phyloP scores from a whole-genome alignment of 148 eudicot species.

The Spergularia marina region DNA sequence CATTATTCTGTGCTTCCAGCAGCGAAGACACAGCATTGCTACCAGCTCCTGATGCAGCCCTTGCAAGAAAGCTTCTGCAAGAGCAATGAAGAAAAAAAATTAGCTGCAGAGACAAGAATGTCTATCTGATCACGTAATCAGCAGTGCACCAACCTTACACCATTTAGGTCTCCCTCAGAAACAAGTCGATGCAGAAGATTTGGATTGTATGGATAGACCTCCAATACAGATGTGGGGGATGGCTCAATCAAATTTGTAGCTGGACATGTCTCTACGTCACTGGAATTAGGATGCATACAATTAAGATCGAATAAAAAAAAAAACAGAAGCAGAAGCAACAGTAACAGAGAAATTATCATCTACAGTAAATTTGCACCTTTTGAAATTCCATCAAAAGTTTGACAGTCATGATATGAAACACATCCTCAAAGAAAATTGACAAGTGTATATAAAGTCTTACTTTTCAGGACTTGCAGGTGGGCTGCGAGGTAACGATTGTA shows the following conservation, averaged over 20 bases:
- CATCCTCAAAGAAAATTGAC: too few relatives aligned
- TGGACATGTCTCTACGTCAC: slow-evolving; percentile 47
- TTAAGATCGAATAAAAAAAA: background rate
- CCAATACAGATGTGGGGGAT: slow-evolving; percentile 46
- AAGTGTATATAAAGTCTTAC: slow-evolving; percentile 36
- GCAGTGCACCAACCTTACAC: slow-evolving; percentile 63
- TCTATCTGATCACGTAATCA: slow-evolving; percentile 4
- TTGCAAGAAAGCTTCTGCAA: slow-evolving; percentile 67
- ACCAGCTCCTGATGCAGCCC: slow-evolving; percentile 55
- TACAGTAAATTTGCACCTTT: background rate
- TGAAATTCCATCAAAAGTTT: background rate
- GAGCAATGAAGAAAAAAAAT: slow-evolving; percentile 16
- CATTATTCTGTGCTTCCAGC: slow-evolving; percentile 80
- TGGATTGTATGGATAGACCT: slow-evolving; percentile 57
- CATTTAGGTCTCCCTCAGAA: slow-evolving; percentile 75
- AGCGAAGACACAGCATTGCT: slow-evolving; percentile 47
- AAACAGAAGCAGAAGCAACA: background rate
- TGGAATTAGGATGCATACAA: slow-evolving; percentile 28
- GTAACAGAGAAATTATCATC: background rate
- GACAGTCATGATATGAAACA: background rate
- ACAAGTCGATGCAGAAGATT: slow-evolving; percentile 65
- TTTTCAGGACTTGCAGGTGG: slow-evolving; percentile 87
- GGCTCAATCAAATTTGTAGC: slow-evolving; percentile 50
- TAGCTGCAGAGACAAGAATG: slow-evolving; percentile 15
- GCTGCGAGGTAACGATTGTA: slow-evolving; percentile 86